phyloP scores from a whole-genome alignment of 2,329 filamentous ascomycete genomes.

The Aspergillus alliaceus region DNA sequence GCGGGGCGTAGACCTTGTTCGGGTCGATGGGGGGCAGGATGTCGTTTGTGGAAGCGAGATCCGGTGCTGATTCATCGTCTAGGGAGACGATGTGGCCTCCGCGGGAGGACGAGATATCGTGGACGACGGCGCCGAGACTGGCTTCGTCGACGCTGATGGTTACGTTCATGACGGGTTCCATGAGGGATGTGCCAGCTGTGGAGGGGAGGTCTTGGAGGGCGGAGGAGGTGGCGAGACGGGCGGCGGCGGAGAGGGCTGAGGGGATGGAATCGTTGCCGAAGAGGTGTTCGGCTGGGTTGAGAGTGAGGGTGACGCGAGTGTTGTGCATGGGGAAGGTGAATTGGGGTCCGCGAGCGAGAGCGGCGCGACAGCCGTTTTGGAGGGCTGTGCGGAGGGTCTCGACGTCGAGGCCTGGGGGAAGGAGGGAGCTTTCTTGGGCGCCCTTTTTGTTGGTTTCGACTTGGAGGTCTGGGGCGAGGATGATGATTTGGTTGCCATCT shows the following conservation, averaged over 20 bases:
- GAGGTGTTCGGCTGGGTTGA: slow-evolving; percentile 65
- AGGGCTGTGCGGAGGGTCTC: slow-evolving; percentile 56
- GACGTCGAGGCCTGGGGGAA: slow-evolving; percentile 56
- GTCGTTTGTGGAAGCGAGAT: slow-evolving; percentile 25
- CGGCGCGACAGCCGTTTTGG: slow-evolving; percentile 77
- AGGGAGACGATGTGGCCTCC: slow-evolving; percentile 75
- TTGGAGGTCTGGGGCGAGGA: slow-evolving; percentile 54
- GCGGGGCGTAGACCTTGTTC: slow-evolving; percentile 77
- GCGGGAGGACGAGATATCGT: slow-evolving; percentile 72
- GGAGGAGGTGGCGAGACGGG: slow-evolving; percentile 65
- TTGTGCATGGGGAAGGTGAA: slow-evolving; percentile 78
- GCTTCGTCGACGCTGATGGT: slow-evolving; percentile 83
- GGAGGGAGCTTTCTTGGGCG: slow-evolving; percentile 47
- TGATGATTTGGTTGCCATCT: slow-evolving; percentile 70
- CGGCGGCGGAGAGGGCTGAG: slow-evolving; percentile 67
- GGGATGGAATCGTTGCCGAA: slow-evolving; percentile 67
- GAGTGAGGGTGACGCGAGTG: slow-evolving; percentile 67
- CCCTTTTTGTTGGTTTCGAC: slow-evolving; percentile 35
- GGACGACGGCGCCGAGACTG: slow-evolving; percentile 77
- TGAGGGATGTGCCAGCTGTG: slow-evolving; percentile 62
- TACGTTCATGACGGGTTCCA: slow-evolving; percentile 93
- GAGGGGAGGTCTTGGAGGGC: slow-evolving; percentile 60
- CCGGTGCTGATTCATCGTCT: slow-evolving; percentile 48
- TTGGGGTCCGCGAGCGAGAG: slow-evolving; percentile 79
- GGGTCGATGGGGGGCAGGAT: slow-evolving; percentile 61